Evolutionary conservation across 169 alveolate genomes (phyloP).

Genomic region (Ichthyophthirius multifiliis): DNA sequence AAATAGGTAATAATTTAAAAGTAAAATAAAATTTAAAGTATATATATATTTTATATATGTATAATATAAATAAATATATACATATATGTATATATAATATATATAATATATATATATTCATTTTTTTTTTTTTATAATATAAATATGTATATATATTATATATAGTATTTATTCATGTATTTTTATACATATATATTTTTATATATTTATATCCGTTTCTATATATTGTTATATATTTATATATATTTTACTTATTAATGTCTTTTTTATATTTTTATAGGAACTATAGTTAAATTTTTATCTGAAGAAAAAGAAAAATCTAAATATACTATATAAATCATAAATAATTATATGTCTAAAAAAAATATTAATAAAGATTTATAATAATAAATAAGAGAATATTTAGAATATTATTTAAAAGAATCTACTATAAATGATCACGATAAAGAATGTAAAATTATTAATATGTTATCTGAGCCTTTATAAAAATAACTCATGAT

Average conservation of each 20-base stretch:
- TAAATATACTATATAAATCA: neutral
- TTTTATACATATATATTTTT: neutral
- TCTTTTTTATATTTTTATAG: neutral
- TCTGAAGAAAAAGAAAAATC: neutral
- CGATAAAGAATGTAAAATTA: slow-evolving; percentile 10
- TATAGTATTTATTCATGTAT: neutral
- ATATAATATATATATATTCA: too few species aligned
- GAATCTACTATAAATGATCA: neutral
- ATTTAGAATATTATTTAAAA: slow-evolving; percentile 1
- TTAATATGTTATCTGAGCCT: neutral
- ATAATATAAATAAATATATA: too few species aligned
- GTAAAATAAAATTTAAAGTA: neutral
- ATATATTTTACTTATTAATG: neutral
- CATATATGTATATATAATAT: too few species aligned
- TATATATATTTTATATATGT: neutral
- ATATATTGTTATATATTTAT: too few species aligned
- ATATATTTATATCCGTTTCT: neutral
- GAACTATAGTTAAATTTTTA: neutral
- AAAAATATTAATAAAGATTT: neutral
- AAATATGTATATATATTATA: neutral
- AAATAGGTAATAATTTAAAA: neutral
- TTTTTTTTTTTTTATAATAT: too few species aligned
- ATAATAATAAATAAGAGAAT: slow-evolving; percentile 7
- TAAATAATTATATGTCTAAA: slow-evolving; percentile 2
- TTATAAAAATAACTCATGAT: neutral